Conservation (phyloP, 1,139 yeast species). For the Hansenula sp. region DNA sequence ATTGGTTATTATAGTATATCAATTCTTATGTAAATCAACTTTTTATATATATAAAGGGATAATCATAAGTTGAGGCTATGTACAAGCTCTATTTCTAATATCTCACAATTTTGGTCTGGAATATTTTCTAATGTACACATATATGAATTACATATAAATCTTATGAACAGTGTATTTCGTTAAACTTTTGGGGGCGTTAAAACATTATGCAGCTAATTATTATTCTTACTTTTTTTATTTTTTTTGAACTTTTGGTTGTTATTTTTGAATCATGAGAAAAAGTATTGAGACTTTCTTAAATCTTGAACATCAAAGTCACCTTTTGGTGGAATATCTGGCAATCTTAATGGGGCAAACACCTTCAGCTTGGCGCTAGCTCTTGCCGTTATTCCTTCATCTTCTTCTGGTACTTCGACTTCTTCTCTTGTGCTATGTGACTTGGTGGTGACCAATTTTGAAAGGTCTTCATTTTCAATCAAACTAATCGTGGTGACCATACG, state of each 20-base stretch:
- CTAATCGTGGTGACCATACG: constrained; percentile 74
- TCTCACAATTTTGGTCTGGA: too few species aligned
- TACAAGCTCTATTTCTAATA: too few species aligned
- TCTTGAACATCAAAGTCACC: constrained; percentile 81
- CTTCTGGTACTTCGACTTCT: neutral
- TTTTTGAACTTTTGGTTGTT: neutral
- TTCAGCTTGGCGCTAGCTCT: constrained; percentile 25
- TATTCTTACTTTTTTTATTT: neutral
- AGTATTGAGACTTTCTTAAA: constrained; percentile 73
- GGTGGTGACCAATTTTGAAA: constrained; percentile 15
- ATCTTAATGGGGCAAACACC: constrained; percentile 56
- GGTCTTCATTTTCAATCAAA: constrained; percentile 41
- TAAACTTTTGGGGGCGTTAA: too few species aligned
- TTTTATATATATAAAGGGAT: too few species aligned
- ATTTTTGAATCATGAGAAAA: constrained; percentile 46
- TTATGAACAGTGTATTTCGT: too few species aligned
- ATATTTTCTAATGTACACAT: too few species aligned
- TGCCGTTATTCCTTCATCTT: constrained; percentile 3
- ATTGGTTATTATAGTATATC: too few species aligned
- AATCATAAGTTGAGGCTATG: too few species aligned
- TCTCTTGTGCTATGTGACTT: constrained; percentile 6
- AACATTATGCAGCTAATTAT: neutral
- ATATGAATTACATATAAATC: neutral
- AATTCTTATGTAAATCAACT: too few species aligned
- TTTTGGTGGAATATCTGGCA: constrained; percentile 75